Percentiles rank a stretch among this genome's conserved stretches.
Evolutionary conservation across 805 yeast species (phyloP).

Genomic region (Candida verbasci): DNA sequence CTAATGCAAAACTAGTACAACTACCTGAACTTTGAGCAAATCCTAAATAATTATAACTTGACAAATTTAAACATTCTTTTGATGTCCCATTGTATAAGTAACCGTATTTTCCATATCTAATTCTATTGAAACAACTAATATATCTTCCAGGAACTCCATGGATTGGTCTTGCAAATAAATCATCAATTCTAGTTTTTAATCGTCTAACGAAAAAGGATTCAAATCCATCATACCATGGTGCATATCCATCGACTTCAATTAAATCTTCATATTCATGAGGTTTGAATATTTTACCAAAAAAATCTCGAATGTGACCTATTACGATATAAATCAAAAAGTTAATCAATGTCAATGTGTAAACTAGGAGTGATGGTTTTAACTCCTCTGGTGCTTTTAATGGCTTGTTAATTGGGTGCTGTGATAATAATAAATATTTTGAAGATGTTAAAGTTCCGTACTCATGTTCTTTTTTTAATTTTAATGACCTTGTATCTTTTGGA

Average conservation of each 20-base stretch:
- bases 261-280: constrained; percentile 63
- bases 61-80: constrained; percentile 74
- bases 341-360: constrained; percentile 76
- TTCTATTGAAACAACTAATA: constrained; percentile 75
- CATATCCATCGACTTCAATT: constrained; percentile 79
- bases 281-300: constrained; percentile 70
- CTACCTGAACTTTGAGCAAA: constrained; percentile 93
- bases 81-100: constrained; percentile 74
- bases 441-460: constrained; percentile 75
- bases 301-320: constrained; percentile 88
- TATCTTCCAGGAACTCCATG: constrained; percentile 96
- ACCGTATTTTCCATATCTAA: constrained; percentile 58
- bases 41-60: constrained; percentile 92
- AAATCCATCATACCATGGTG: constrained; percentile 92
- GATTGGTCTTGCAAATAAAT: constrained; percentile 94
- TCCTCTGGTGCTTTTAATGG: constrained; percentile 59
- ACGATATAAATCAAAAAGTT: constrained; percentile 80
- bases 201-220: constrained; percentile 93
- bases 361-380: constrained; percentile 84
- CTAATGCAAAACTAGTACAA: constrained; percentile 77
- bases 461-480: constrained; percentile 39
- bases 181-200: constrained; percentile 84
- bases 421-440: constrained; percentile 57
- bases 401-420: constrained; percentile 51
- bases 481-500: constrained; percentile 30